These are phyloP conservation scores for Stephania yunnanensis DNA, from an alignment of 164 flowering plant species.

Conservation along the genomic window DNA sequence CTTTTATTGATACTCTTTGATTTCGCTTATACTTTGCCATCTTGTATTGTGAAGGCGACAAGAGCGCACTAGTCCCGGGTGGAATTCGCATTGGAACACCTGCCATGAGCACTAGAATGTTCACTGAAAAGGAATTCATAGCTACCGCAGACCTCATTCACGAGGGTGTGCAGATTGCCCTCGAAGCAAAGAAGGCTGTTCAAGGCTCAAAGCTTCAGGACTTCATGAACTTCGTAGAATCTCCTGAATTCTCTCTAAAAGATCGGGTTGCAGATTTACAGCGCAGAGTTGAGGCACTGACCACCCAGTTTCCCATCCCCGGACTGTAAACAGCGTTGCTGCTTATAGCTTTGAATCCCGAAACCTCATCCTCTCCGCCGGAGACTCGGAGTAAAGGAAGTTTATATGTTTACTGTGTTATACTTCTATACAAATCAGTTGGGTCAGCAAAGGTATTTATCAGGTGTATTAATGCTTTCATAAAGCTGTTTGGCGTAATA, in stretches of 20 bases:
- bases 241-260: slow-evolving; percentile 53
- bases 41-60: slow-evolving; percentile 48
- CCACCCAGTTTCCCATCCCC: slow-evolving; percentile 80
- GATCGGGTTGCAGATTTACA: slow-evolving; percentile 47
- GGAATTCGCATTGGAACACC: slow-evolving; percentile 97
- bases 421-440: neutral
- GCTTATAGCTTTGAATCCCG: neutral
- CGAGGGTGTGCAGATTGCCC: slow-evolving; percentile 76
- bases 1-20: neutral
- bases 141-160: slow-evolving; percentile 72
- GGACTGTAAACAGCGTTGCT: slow-evolving; percentile 43
- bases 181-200: slow-evolving; percentile 51
- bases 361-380: neutral
- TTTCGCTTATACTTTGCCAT: neutral
- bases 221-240: slow-evolving; percentile 54
- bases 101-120: slow-evolving; percentile 91
- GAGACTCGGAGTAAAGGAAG: neutral
- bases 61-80: slow-evolving; percentile 85
- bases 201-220: slow-evolving; percentile 84
- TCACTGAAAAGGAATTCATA: slow-evolving; percentile 61
- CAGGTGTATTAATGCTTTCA: too few species aligned
- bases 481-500: too few species aligned
- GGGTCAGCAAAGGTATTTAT: neutral
- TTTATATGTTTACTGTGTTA: neutral
- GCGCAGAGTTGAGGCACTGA: slow-evolving; percentile 61